A percentile compares a stretch with the other conserved stretches of the same genome.
Conservation (phyloP, 2,329 filamentous ascomycete species). For the Botrytis byssoidea region DNA sequence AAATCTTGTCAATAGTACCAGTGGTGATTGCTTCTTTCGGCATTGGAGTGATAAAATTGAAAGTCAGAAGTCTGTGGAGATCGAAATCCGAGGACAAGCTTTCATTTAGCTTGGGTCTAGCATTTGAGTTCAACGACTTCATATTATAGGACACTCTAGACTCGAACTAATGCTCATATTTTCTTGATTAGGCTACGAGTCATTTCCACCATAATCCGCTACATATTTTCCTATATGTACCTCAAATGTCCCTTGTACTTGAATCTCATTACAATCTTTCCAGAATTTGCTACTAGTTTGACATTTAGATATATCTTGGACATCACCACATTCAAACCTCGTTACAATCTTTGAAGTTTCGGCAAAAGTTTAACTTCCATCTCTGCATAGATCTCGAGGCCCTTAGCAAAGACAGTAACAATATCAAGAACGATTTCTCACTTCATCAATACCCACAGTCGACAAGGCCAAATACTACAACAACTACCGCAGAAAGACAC, state of each 20-base stretch:
- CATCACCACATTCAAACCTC: not conserved
- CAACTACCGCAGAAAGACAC: too few species aligned
- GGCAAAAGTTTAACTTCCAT: not conserved
- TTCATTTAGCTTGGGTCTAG: not conserved
- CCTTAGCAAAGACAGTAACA: not conserved
- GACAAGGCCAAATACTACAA: too few species aligned
- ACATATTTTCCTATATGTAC: not conserved
- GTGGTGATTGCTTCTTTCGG: not conserved
- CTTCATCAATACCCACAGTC: not conserved
- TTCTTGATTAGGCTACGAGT: too few species aligned
- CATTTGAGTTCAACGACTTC: not conserved
- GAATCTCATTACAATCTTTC: not conserved
- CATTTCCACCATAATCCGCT: not conserved
- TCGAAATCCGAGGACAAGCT: not conserved
- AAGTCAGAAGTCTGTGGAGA: not conserved
- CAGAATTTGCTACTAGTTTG: not conserved
- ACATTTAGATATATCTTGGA: not conserved
- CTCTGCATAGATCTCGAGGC: not conserved
- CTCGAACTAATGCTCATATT: not conserved
- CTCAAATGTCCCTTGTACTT: not conserved
- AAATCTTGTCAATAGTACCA: accelerated
- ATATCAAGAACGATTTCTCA: not conserved
- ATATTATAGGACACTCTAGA: too few species aligned
- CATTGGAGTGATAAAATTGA: not conserved
- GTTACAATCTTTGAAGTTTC: not conserved